phyloP scores from a whole-genome alignment of 495 filamentous ascomycete species.

The Lasiosphaeriaceae sp. region DNA sequence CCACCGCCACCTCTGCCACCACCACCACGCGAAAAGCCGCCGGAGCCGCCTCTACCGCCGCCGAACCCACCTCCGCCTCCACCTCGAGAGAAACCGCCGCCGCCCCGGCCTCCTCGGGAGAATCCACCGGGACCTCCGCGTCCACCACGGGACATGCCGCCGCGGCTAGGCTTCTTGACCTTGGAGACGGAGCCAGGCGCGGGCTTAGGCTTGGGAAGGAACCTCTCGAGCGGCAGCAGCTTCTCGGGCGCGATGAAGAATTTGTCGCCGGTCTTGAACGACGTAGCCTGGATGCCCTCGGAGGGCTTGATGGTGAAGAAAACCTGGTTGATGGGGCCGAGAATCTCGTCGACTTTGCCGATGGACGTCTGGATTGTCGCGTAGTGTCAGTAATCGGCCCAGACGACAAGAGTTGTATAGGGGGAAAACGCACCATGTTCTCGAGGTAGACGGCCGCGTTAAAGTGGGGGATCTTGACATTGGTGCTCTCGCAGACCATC shows the following conservation, averaged over 20 bases:
- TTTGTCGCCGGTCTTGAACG: constrained; percentile 94
- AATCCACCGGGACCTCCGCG: constrained; percentile 44
- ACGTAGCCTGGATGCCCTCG: constrained; percentile 89
- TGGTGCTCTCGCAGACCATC: constrained; percentile 89
- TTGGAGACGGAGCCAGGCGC: constrained; percentile 57
- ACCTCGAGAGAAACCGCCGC: constrained; percentile 31
- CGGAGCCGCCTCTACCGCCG: constrained; percentile 23
- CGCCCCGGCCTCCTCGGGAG: constrained; percentile 44
- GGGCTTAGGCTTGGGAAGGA: constrained; percentile 91
- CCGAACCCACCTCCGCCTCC: constrained; percentile 20
- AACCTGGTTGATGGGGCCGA: constrained; percentile 92
- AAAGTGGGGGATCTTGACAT: constrained; percentile 97
- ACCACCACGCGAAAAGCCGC: constrained; percentile 21
- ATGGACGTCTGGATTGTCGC: constrained; percentile 59
- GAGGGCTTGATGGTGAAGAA: constrained; percentile 96
- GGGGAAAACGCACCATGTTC: constrained; percentile 67
- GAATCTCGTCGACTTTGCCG: constrained; percentile 92
- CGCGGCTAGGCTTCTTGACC: constrained; percentile 55
- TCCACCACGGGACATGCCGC: constrained; percentile 36
- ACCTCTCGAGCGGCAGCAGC: constrained; percentile 89
- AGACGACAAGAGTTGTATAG: not conserved
- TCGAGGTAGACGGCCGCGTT: constrained; percentile 98
- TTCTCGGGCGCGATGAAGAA: constrained; percentile 95
- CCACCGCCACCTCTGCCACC: constrained; percentile 22
- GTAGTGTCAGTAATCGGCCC: not conserved